Evolutionary conservation across 495 filamentous ascomycete genomes (phyloP).

Genomic region (Lichina pygmaea): DNA sequence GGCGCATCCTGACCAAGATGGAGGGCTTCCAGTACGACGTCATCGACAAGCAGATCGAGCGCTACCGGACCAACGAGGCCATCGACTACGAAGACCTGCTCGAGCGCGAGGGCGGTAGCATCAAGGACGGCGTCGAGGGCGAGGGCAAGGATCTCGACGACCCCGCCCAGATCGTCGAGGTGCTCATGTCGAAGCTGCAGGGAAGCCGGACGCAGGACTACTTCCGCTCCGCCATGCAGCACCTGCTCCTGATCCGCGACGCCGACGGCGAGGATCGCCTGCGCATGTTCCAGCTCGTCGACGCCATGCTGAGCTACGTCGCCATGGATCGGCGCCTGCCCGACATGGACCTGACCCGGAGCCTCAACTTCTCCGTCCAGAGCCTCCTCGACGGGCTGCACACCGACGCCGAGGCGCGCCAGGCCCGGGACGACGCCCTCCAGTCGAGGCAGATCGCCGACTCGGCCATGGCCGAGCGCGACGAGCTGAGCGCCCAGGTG

Average conservation of each 20-base stretch:
- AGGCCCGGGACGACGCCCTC: constrained; percentile 67
- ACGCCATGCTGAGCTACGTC: constrained; percentile 94
- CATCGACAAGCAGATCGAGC: constrained; percentile 94
- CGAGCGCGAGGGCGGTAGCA: constrained; percentile 54
- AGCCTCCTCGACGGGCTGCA: constrained; percentile 82
- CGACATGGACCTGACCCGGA: constrained; percentile 92
- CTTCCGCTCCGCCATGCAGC: constrained; percentile 84
- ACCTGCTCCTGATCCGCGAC: constrained; percentile 78
- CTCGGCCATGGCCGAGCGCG: constrained; percentile 79
- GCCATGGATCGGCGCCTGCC: constrained; percentile 92
- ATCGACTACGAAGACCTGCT: constrained; percentile 96
- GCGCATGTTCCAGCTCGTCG: constrained; percentile 93
- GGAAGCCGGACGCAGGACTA: constrained; percentile 76
- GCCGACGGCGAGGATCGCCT: constrained; percentile 80
- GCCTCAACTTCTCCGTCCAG: constrained; percentile 91
- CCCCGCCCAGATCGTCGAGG: constrained; percentile 76
- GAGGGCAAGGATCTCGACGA: constrained; percentile 89
- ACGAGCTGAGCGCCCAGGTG: constrained; percentile 84
- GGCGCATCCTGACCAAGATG: constrained; percentile 87
- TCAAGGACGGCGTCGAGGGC: constrained; percentile 71
- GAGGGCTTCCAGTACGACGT: constrained; percentile 95
- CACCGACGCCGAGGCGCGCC: constrained; percentile 81
- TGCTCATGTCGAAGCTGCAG: constrained; percentile 65
- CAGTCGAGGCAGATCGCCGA: constrained; percentile 82
- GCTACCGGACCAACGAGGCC: constrained; percentile 76